Conservation (phyloP, 148 eudicot species). For the Vaccinium corymbosum region DNA sequence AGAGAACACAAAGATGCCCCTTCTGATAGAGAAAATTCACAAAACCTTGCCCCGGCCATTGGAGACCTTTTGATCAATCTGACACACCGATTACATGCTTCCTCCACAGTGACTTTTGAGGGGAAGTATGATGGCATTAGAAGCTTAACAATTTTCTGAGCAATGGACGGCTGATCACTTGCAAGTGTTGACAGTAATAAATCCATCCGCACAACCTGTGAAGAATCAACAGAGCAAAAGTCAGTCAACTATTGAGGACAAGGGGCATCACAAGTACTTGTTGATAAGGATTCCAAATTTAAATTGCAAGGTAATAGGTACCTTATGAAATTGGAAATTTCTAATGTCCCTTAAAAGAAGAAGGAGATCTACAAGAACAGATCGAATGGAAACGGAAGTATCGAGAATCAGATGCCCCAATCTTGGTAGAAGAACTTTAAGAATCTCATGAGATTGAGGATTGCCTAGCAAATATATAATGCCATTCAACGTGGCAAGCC, state of each 20-base stretch:
- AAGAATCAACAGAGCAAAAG: neutral
- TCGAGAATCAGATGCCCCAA: slow-evolving; percentile 63
- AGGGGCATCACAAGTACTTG: slow-evolving; percentile 9
- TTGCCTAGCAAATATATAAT: slow-evolving; percentile 79
- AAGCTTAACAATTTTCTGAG: slow-evolving; percentile 71
- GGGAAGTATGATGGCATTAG: slow-evolving; percentile 94
- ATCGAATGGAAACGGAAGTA: slow-evolving; percentile 53
- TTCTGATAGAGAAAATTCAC: slow-evolving; percentile 73
- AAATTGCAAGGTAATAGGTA: slow-evolving; percentile 21
- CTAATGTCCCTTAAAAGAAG: slow-evolving; percentile 59
- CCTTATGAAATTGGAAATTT: slow-evolving; percentile 89
- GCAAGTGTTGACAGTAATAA: slow-evolving; percentile 56
- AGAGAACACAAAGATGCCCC: slow-evolving; percentile 74
- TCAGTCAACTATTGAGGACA: slow-evolving; percentile 1
- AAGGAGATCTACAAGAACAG: slow-evolving; percentile 71
- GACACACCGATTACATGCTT: slow-evolving; percentile 81
- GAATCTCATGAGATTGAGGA: slow-evolving; percentile 89
- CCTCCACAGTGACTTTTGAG: slow-evolving; percentile 48
- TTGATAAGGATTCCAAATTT: neutral
- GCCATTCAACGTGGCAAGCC: slow-evolving; percentile 84
- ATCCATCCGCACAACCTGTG: slow-evolving; percentile 70
- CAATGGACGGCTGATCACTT: slow-evolving; percentile 75
- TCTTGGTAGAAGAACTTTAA: slow-evolving; percentile 89
- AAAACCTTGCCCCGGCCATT: slow-evolving; percentile 84
- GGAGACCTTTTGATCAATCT: slow-evolving; percentile 85